phyloP scores from a whole-genome alignment of 78 protist genomes.

The Dictyostelium purpureum region DNA sequence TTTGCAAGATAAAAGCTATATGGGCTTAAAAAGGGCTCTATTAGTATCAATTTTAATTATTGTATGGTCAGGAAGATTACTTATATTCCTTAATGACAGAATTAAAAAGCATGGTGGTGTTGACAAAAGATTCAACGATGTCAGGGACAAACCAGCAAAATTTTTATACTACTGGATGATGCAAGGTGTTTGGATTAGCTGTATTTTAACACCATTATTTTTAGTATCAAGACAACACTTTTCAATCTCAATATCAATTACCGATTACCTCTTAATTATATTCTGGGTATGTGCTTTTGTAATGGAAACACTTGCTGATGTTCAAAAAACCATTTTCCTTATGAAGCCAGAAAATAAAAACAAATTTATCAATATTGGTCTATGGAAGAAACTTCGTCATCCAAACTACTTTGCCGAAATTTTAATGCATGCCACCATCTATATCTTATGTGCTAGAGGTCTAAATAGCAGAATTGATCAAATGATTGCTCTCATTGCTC shows the following conservation, averaged over 20 bases:
- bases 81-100: slow-evolving; percentile 4
- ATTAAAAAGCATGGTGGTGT: not conserved
- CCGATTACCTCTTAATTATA: not conserved
- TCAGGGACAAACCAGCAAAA: slow-evolving; percentile 10
- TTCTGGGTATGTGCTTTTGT: not conserved
- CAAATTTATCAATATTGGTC: slow-evolving; percentile 14
- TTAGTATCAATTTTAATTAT: not conserved
- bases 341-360: not conserved
- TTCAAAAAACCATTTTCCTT: slow-evolving; percentile 22
- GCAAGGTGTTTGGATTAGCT: slow-evolving; percentile 19
- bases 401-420: slow-evolving; percentile 57
- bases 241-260: not conserved
- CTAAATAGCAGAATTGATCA: not conserved
- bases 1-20: not conserved
- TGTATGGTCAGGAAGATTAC: slow-evolving; percentile 14
- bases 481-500: not conserved
- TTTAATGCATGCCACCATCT: not conserved
- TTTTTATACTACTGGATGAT: slow-evolving; percentile 32
- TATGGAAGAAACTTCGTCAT: slow-evolving; percentile 43
- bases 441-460: not conserved
- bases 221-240: not conserved
- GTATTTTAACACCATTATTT: not conserved
- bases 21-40: not conserved
- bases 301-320: slow-evolving; percentile 19
- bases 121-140: slow-evolving; percentile 52